phyloP scores from a whole-genome alignment of 2,329 filamentous ascomycete species.

The Aspergillus sp. region DNA sequence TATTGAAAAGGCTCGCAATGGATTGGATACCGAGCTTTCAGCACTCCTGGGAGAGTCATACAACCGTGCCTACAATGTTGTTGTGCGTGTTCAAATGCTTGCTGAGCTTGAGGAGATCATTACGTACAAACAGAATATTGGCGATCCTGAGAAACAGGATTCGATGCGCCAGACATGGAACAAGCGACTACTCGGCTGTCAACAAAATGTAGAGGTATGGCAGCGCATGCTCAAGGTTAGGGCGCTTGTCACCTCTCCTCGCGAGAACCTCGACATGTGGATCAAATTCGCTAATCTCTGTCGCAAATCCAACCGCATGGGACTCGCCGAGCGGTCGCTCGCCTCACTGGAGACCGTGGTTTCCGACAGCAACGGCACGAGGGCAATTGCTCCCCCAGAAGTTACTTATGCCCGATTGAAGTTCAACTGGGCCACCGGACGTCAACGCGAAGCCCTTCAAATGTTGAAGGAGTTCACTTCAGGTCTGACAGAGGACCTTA shows the following conservation, averaged over 20 bases:
- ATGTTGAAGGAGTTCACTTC: constrained; percentile 64
- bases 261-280: constrained; percentile 98
- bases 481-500: constrained; percentile 61
- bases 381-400: constrained; percentile 60
- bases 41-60: constrained; percentile 98
- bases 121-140: constrained; percentile 85
- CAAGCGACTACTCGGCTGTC: constrained; percentile 87
- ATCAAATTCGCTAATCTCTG: constrained; percentile 99
- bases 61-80: constrained; percentile 95
- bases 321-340: constrained; percentile 90
- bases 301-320: constrained; percentile 91
- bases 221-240: constrained; percentile 95
- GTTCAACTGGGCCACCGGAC: constrained; percentile 86
- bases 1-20: constrained; percentile 89
- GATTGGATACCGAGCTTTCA: constrained; percentile 91
- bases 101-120: constrained; percentile 98
- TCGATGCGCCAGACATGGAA: constrained; percentile 96
- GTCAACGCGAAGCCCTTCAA: constrained; percentile 63
- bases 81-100: constrained; percentile 98
- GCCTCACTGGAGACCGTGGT: constrained; percentile 82
- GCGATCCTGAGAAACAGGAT: constrained; percentile 80
- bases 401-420: constrained; percentile 97
- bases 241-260: constrained; percentile 84
- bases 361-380: constrained; percentile 44
- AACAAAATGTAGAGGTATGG: constrained; percentile 98